Evolutionary conservation across 1,284 basidiomycete species (phyloP).

Genomic region (Sanghuangporus weigelae): DNA sequence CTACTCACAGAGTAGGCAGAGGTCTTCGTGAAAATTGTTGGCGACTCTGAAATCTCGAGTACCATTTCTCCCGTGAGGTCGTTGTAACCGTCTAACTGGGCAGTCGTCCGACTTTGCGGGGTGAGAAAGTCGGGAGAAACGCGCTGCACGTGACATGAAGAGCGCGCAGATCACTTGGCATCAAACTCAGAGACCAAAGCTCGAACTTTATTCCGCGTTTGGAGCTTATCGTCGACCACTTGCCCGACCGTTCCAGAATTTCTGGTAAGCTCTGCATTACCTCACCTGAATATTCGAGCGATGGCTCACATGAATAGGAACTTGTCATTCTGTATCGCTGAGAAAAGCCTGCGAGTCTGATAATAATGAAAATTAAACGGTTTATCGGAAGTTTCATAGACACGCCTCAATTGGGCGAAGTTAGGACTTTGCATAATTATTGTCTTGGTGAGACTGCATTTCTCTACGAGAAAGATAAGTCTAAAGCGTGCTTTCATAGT

Average conservation of each 20-base stretch:
- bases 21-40: slow-evolving; percentile 52
- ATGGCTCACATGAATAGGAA: no score
- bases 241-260: no score
- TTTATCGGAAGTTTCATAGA: slow-evolving; percentile 15
- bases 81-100: neutral
- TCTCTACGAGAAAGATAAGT: no score
- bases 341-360: neutral
- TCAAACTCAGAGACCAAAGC: no score
- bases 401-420: slow-evolving; percentile 9
- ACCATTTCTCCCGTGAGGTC: neutral
- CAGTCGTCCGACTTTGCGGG: neutral
- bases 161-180: no score
- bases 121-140: neutral
- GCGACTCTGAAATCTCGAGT: slow-evolving; percentile 5
- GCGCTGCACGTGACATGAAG: no score
- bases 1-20: slow-evolving; percentile 47
- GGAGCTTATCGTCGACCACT: no score
- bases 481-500: neutral
- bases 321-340: no score
- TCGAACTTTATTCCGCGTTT: no score
- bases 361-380: neutral
- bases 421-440: slow-evolving; percentile 11
- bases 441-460: slow-evolving; percentile 1
- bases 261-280: no score
- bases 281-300: no score